Evolutionary conservation across 2,329 filamentous ascomycete species (phyloP).

Genomic region (Trichophaea hybrida): DNA sequence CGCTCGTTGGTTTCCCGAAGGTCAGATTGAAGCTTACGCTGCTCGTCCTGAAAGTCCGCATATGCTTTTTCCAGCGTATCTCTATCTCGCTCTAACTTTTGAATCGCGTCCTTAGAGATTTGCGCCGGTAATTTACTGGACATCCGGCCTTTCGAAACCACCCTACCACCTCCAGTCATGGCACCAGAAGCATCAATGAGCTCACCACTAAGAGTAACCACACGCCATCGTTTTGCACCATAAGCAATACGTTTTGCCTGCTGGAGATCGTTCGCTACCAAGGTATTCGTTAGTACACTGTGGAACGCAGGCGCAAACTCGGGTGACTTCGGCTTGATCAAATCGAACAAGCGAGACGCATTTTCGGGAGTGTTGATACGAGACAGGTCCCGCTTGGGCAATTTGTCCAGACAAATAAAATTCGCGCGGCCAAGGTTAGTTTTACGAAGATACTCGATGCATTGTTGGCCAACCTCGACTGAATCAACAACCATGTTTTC

Average conservation of each 20-base stretch:
- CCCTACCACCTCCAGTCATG: slow-evolving; percentile 92
- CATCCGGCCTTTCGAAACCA: slow-evolving; percentile 85
- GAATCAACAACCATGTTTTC: slow-evolving; percentile 96
- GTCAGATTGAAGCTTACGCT: slow-evolving; percentile 60
- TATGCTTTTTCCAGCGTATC: slow-evolving; percentile 74
- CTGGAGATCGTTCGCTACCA: slow-evolving; percentile 83
- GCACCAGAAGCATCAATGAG: slow-evolving; percentile 97
- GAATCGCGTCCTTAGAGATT: slow-evolving; percentile 73
- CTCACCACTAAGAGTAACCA: slow-evolving; percentile 88
- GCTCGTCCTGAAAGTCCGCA: slow-evolving; percentile 68
- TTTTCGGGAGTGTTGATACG: slow-evolving; percentile 78
- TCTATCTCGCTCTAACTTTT: slow-evolving; percentile 72
- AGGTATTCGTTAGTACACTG: slow-evolving; percentile 83
- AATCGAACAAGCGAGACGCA: slow-evolving; percentile 81
- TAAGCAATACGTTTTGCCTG: slow-evolving; percentile 97
- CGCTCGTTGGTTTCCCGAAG: slow-evolving; percentile 59
- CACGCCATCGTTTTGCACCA: slow-evolving; percentile 82
- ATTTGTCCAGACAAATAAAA: slow-evolving; percentile 87
- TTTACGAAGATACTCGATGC: slow-evolving; percentile 93
- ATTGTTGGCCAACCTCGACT: slow-evolving; percentile 91
- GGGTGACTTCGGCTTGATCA: slow-evolving; percentile 78
- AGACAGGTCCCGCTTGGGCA: slow-evolving; percentile 63
- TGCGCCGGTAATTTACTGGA: slow-evolving; percentile 87
- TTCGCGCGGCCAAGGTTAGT: slow-evolving; percentile 94
- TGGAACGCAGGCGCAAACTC: slow-evolving; percentile 85